Evolutionary conservation across 768 basidiomycete genomes (phyloP).

Genomic region (Leccinum imitatum): DNA sequence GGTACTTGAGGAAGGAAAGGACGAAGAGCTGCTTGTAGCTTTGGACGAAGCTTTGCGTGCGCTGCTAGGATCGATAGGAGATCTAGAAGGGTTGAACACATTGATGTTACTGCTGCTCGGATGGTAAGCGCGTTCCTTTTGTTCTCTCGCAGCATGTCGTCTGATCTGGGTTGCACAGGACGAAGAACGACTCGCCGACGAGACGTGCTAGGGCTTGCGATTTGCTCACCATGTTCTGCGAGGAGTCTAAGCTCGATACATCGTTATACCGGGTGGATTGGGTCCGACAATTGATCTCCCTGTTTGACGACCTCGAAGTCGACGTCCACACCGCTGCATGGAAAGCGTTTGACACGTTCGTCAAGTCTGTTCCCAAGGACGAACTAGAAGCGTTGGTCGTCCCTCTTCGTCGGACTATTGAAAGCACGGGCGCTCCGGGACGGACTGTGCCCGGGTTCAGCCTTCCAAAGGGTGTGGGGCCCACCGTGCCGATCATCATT

Average conservation of each 20-base stretch:
- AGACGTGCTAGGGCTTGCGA: constrained; percentile 79
- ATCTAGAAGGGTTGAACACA: constrained; percentile 85
- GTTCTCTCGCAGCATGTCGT: neutral
- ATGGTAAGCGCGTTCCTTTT: constrained; percentile 54
- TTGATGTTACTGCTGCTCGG: constrained; percentile 86
- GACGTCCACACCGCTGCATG: constrained; percentile 81
- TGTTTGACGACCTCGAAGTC: constrained; percentile 76
- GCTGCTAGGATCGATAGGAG: constrained; percentile 74
- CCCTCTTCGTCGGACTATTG: constrained; percentile 84
- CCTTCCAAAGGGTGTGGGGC: constrained; percentile 77
- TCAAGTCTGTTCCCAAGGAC: constrained; percentile 90
- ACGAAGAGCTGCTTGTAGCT: constrained; percentile 69
- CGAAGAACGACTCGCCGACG: constrained; percentile 66
- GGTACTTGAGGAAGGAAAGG: constrained; percentile 64
- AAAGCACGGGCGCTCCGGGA: constrained; percentile 78
- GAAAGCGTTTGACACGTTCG: constrained; percentile 79
- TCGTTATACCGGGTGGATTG: constrained; percentile 90
- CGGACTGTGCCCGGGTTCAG: constrained; percentile 82
- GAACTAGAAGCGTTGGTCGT: constrained; percentile 90
- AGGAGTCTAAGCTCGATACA: constrained; percentile 76
- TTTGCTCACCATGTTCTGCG: constrained; percentile 81
- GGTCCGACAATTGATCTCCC: constrained; percentile 83
- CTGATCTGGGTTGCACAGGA: constrained; percentile 46
- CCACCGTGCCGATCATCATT: constrained; percentile 83
- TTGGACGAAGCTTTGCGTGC: constrained; percentile 75